phyloP scores from a whole-genome alignment of 306 rosid genomes.

The Ammopiptanthus mongolicus region DNA sequence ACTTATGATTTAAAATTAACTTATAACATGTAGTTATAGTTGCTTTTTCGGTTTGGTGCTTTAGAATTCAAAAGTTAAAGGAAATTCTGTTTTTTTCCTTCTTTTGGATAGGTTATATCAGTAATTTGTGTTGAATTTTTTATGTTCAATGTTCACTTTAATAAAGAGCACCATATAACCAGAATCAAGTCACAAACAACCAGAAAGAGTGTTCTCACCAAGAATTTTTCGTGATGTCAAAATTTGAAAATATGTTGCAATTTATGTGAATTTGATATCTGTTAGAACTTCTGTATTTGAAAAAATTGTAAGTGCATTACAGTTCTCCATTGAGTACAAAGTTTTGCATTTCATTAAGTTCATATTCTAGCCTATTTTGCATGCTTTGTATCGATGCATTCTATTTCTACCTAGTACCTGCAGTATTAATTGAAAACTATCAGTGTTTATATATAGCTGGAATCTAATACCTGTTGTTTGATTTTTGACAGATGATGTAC shows the following conservation, averaged over 20 bases:
- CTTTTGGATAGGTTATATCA: neutral
- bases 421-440: neutral
- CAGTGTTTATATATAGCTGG: neutral
- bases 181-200: neutral
- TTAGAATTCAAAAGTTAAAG: neutral
- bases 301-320: neutral
- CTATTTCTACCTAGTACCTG: neutral
- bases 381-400: neutral
- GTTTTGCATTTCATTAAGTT: no score
- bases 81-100: neutral
- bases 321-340: conserved; percentile 7
- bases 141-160: neutral
- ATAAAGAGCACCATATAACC: neutral
- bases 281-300: neutral
- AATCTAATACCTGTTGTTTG: conserved; percentile 13
- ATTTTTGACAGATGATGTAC: conserved; percentile 60
- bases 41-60: neutral
- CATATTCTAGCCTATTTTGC: no score
- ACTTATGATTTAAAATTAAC: no score
- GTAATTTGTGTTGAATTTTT: neutral
- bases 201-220: neutral
- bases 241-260: neutral
- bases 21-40: neutral
- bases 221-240: neutral
- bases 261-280: neutral